Base-by-base conservation (phyloP, 1,284 basidiomycete genomes). In the Fomes fomentarius region DNA sequence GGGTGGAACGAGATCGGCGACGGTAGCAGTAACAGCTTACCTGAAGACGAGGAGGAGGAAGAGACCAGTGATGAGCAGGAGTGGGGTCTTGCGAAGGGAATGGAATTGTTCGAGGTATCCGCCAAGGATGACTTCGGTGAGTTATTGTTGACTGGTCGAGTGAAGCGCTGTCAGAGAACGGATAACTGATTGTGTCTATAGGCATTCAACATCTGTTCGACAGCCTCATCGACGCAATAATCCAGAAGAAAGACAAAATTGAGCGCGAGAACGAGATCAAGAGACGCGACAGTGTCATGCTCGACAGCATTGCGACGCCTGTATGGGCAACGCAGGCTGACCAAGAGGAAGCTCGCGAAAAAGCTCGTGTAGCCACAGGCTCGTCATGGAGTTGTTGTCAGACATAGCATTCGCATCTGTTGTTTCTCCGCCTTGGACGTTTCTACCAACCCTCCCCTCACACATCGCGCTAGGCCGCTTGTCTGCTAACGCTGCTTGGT, bases 61-160 rank as follows among this genome's bases (percentile, higher is more conserved):
- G 75, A 78, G 15, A 74, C 72, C 12, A 76, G 79, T n/a, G 82
- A 86, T 43, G 80, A 80, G 45, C 74, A 76, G 39, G 85, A 91
- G 63, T 91, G 88, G 87, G 89, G 89, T 9, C 76, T 91, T 35
- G 83, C 79, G 66, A 88, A 87, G 65, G 88, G 84, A 53, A 91
- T 93, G 85, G 85, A 89, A 65, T 77, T 93, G 15, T 91, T 90
- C 60, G 91, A 94, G 67, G 91, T 93, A 25, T 93, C 89, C 50
- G 87, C 91, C 52, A 93, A 93, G 71, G 91, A 93, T 66, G 87
- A 90, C 66, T 69, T 74, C 42, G 92, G 91, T 92, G 58, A 64
- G 85, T 33, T 43, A 31, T 38, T 40, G 19, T 33, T 35, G 9
- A 31, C 22, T 14, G n/a, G 35, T 40, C 24, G 42, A 8, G n/a